These are phyloP conservation scores for Erucastrum elatum DNA, from an alignment of 345 rosid genomes.

Conservation along the genomic window DNA sequence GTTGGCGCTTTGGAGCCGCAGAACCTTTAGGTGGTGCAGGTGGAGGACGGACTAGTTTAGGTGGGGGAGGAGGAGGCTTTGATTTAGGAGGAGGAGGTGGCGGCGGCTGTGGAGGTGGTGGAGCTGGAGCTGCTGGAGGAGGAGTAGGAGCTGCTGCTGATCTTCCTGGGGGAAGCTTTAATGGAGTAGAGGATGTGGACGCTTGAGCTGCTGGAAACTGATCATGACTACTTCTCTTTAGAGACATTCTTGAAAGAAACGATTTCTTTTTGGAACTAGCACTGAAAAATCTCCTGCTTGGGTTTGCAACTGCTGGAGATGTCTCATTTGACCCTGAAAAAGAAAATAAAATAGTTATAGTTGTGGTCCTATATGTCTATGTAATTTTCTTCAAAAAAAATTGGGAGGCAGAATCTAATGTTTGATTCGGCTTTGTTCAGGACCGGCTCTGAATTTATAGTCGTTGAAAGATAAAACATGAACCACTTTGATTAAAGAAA, in stretches of 20 bases:
- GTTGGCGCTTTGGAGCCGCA: slow-evolving; percentile 5
- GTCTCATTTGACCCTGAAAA: slow-evolving; percentile 65
- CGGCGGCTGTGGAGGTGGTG: slow-evolving; percentile 36
- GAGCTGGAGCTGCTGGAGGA: slow-evolving; percentile 31
- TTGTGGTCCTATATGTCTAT: no score
- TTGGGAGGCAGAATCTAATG: no score
- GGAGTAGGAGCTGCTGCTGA: slow-evolving; percentile 45
- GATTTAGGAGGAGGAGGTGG: slow-evolving; percentile 51
- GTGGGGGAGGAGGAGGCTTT: slow-evolving; percentile 70
- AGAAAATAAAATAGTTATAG: not conserved
- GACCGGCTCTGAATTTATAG: not conserved
- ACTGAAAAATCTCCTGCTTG: slow-evolving; percentile 32
- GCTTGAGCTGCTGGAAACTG: slow-evolving; percentile 28
- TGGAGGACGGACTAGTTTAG: slow-evolving; percentile 44
- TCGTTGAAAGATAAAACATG: not conserved
- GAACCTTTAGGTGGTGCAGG: slow-evolving; percentile 45
- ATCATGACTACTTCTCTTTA: slow-evolving; percentile 35
- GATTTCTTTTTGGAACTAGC: slow-evolving; percentile 32
- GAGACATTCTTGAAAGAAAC: slow-evolving; percentile 32
- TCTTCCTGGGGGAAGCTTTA: slow-evolving; percentile 55
- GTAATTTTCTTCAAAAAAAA: no score
- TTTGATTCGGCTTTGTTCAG: no score
- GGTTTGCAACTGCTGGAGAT: slow-evolving; percentile 45
- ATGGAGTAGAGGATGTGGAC: slow-evolving; percentile 31
- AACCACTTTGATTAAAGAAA: not conserved